Evolutionary conservation across 768 basidiomycete genomes (phyloP).

Genomic region (Postia placenta): DNA sequence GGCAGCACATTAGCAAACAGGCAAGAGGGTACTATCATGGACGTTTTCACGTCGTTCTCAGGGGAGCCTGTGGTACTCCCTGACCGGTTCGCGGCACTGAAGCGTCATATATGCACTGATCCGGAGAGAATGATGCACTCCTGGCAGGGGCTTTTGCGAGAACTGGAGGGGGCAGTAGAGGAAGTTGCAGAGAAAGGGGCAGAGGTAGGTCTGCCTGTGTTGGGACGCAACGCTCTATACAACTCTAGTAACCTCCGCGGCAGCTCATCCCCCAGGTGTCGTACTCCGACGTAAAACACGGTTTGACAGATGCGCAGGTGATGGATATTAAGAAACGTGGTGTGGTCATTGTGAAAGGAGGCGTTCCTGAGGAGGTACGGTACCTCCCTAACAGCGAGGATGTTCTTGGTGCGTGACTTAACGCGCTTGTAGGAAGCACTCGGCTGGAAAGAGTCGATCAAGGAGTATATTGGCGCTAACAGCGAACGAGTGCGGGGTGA

Average conservation of each 20-base stretch:
- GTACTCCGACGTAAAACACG: constrained; percentile 38
- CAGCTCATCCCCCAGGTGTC: constrained; percentile 49
- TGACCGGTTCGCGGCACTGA: constrained; percentile 51
- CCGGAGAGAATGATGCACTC: constrained; percentile 36
- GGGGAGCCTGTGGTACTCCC: constrained; percentile 40
- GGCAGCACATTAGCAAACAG: constrained; percentile 12
- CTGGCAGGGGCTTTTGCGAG: constrained; percentile 51
- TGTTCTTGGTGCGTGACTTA: not conserved
- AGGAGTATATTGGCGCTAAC: constrained; percentile 49
- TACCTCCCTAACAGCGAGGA: constrained; percentile 14
- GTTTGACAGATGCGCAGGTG: constrained; percentile 41
- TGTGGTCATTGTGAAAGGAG: constrained; percentile 50
- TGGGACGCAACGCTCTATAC: not conserved
- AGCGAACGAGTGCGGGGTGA: constrained; percentile 40
- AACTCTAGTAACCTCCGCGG: too few relatives aligned
- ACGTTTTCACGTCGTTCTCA: constrained; percentile 40
- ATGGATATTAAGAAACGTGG: constrained; percentile 45
- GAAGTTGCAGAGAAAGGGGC: constrained; percentile 43
- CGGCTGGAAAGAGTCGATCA: constrained; percentile 49
- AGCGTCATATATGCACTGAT: constrained; percentile 42
- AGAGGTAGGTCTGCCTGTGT: constrained; percentile 29
- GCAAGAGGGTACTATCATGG: constrained; percentile 36
- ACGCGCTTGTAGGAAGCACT: constrained; percentile 42
- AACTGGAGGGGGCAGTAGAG: constrained; percentile 39
- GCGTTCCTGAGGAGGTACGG: constrained; percentile 45